Conservation (phyloP, 345 rosid species). For the Rhodamnia argentea region DNA sequence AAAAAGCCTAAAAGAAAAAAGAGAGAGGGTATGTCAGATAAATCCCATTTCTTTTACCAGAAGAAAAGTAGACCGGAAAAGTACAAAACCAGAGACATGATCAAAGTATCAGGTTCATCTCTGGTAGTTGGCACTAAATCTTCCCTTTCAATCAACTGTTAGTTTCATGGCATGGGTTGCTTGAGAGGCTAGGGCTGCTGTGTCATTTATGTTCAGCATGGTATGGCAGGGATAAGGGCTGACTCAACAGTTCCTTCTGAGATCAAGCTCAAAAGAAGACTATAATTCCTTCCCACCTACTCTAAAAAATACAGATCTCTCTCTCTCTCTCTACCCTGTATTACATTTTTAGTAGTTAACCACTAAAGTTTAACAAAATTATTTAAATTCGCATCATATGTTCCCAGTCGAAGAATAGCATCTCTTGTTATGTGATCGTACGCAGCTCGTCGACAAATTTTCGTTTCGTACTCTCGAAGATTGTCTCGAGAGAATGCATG, state of each 20-base stretch:
- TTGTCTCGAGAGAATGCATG: not conserved
- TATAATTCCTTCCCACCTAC: not conserved
- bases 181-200: not conserved
- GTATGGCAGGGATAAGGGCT: not conserved
- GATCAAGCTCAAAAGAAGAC: not conserved
- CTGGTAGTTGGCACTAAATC: not conserved
- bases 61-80: not conserved
- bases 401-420: not conserved
- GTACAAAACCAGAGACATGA: not conserved
- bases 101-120: not conserved
- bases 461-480: not conserved
- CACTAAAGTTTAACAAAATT: not conserved
- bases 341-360: not conserved
- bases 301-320: not conserved
- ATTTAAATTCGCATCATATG: not conserved
- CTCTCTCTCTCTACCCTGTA: not conserved
- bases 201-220: not conserved
- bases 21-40: not conserved
- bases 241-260: not conserved
- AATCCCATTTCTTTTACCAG: not conserved
- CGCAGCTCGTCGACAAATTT: fast-evolving
- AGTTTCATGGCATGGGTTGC: not conserved
- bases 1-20: too few species aligned
- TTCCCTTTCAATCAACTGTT: not conserved
- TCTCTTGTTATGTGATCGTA: not conserved